Conservation (phyloP, 129 eudicot genomes). For the Centaurea solstitialis region DNA sequence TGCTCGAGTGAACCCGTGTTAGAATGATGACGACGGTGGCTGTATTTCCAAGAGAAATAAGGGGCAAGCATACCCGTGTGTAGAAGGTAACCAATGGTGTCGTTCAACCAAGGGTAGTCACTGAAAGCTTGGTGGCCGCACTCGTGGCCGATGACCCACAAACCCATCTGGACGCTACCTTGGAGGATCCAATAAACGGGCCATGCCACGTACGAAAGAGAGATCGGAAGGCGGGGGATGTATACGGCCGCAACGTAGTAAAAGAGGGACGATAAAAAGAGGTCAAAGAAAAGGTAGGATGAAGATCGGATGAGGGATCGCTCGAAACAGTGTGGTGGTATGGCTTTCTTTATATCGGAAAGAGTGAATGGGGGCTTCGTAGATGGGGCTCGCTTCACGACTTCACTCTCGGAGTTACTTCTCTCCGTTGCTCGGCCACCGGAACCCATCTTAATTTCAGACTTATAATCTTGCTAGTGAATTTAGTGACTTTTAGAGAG, state of each 20-base stretch:
- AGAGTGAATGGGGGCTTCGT: slow-evolving; percentile 39
- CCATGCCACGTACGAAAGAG: slow-evolving; percentile 40
- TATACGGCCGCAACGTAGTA: slow-evolving; percentile 34
- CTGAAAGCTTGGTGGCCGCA: slow-evolving; percentile 46
- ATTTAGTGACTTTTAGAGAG: no score
- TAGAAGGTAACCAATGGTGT: slow-evolving; percentile 7
- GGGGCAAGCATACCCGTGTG: slow-evolving; percentile 44
- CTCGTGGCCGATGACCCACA: slow-evolving; percentile 48
- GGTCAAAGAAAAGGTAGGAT: slow-evolving; percentile 36
- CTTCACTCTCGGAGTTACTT: neutral
- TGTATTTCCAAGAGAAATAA: slow-evolving; percentile 47
- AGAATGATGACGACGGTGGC: slow-evolving; percentile 51
- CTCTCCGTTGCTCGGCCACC: slow-evolving; percentile 31
- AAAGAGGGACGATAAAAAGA: slow-evolving; percentile 32
- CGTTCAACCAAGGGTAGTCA: slow-evolving; percentile 8
- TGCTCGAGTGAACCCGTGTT: slow-evolving; percentile 48
- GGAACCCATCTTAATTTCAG: slow-evolving; percentile 29
- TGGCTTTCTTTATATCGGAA: slow-evolving; percentile 34
- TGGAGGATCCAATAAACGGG: slow-evolving; percentile 34
- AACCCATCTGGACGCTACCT: slow-evolving; percentile 45
- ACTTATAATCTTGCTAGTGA: neutral
- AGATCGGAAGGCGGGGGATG: slow-evolving; percentile 34
- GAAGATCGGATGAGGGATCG: slow-evolving; percentile 34
- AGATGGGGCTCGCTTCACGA: slow-evolving; percentile 30
- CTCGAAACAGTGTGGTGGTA: slow-evolving; percentile 43